phyloP scores from a whole-genome alignment of 768 basidiomycete species.

The Russula foetens region DNA sequence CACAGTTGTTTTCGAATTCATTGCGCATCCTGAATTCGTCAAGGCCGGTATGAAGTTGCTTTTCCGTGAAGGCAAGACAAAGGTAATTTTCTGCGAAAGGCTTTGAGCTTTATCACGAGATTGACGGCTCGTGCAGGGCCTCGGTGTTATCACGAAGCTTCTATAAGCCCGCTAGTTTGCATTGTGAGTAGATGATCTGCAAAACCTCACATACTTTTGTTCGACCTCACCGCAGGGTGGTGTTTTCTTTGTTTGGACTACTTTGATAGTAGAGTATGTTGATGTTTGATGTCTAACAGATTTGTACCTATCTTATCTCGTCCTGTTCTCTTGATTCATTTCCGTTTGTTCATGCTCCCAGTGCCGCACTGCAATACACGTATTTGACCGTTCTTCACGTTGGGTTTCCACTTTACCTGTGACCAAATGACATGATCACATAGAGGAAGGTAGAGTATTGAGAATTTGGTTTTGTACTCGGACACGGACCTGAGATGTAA shows the following conservation, averaged over 20 bases:
- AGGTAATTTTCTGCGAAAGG: slow-evolving; percentile 40
- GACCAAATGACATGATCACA: background rate
- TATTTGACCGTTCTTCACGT: background rate
- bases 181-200: slow-evolving; percentile 29
- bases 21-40: slow-evolving; percentile 84
- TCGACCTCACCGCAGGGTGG: background rate
- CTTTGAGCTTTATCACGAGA: background rate
- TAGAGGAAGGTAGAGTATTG: background rate
- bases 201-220: slow-evolving; percentile 41
- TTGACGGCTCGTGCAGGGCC: slow-evolving; percentile 39
- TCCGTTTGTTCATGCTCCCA: background rate
- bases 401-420: background rate
- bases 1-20: slow-evolving; percentile 91
- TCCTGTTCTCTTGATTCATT: background rate
- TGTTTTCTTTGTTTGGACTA: background rate
- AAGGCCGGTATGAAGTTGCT: slow-evolving; percentile 91
- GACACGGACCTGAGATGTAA: no score
- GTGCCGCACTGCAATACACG: background rate
- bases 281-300: background rate
- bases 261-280: background rate
- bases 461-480: background rate
- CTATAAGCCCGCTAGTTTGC: slow-evolving; percentile 30
- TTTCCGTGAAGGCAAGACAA: slow-evolving; percentile 94
- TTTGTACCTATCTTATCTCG: background rate
- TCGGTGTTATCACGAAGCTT: slow-evolving; percentile 67